Conservation (phyloP, 2,329 filamentous ascomycete species). For the Fusarium camptoceras region DNA sequence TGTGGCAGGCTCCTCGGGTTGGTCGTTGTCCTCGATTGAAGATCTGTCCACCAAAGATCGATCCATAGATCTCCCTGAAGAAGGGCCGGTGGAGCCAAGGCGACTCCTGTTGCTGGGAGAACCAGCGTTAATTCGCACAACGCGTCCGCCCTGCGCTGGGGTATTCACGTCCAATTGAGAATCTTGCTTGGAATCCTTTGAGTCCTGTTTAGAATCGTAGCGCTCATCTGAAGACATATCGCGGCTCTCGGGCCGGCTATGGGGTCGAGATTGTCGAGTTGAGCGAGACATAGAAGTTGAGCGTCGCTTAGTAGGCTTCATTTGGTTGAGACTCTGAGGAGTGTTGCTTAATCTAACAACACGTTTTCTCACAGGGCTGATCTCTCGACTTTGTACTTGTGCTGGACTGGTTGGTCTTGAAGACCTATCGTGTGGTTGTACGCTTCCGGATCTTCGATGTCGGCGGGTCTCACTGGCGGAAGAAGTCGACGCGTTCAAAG, state of each 20-base stretch:
- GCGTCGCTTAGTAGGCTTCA: conserved; percentile 57
- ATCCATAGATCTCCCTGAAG: conserved; percentile 53
- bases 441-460: conserved; percentile 61
- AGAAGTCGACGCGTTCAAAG: conserved; percentile 58
- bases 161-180: conserved; percentile 62
- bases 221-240: conserved; percentile 58
- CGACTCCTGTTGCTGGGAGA: conserved; percentile 61
- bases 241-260: conserved; percentile 55
- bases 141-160: conserved; percentile 62
- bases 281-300: conserved; percentile 63
- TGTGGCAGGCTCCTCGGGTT: conserved; percentile 62
- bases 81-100: conserved; percentile 52
- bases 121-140: conserved; percentile 66
- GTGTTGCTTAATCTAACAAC: conserved; percentile 68
- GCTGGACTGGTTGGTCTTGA: conserved; percentile 59
- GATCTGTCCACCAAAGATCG: conserved; percentile 52
- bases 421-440: conserved; percentile 55
- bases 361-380: conserved; percentile 66
- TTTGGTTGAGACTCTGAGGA: conserved; percentile 58
- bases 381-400: conserved; percentile 56
- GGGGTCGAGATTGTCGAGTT: conserved; percentile 48
- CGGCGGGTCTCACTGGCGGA: conserved; percentile 59
- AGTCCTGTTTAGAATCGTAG: conserved; percentile 45
- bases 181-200: conserved; percentile 41
- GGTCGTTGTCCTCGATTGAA: conserved; percentile 59